Base-by-base conservation (phyloP, 192 early-diverging fungal genomes). In the Backusella parvicylindrica region DNA sequence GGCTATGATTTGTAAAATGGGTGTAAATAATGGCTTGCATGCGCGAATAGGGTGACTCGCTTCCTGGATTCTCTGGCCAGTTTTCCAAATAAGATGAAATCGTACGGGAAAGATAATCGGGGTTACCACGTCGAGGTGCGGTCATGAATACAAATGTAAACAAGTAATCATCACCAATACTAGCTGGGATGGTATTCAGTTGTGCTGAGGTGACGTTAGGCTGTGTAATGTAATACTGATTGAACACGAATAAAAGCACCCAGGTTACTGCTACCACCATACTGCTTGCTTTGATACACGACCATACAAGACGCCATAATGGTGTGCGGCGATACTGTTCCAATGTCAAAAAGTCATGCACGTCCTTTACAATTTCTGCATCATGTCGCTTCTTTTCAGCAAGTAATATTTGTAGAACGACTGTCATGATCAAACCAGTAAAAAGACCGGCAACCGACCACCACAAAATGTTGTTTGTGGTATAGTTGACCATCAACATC, bases 391-490 rank as follows among this genome's bases (percentile, higher is more conserved):
- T 70, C 18, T 65, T 28, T 32, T 65, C 50, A 3, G 72, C 53
- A 3, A 74, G 30, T 1, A 41, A 18, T 6, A 63, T 70, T 21
- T 77, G 81, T 32, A 85, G 77, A 15, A 73, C 6, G 31, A 87
- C 11, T 0, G 79, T 70, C 2, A 73, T 76, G 15, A 87, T 75
- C 37, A 81, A 78, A 6, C 86, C 86, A 11, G 82, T 77, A 11
- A 84, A 30, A 31, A 85, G 66, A 7, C 86, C 84, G 26, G 84
- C 70, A n/a, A 85, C 71, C 26, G 86, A 84, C 86, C 86, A 87
- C 86, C 86, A 87, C 11, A 87, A 67, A 72, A 85, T 82, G 26
- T 84, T 87, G 72, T 82, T 82, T 11, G 71, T 76, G 1, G 79
- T 37, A 35, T 73, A 84, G 67, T 87, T 87, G 26, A 87, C 33